phyloP scores from a whole-genome alignment of 2,329 filamentous ascomycete species.

The Fusarium proliferatum region DNA sequence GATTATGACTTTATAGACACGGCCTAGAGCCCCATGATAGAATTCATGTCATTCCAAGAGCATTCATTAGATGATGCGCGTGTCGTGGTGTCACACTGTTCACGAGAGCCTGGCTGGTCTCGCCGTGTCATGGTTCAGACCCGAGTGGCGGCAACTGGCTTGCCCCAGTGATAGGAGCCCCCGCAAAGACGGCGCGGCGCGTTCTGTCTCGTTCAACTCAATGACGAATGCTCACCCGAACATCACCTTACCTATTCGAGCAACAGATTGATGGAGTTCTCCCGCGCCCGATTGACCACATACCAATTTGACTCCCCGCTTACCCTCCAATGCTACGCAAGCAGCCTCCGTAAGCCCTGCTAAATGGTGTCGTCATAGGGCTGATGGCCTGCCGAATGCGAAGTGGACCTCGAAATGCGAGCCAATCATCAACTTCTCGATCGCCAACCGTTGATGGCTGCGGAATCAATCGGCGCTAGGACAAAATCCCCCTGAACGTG shows the following conservation, averaged over 20 bases:
- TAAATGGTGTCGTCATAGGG: conserved; percentile 18
- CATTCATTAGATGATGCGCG: no score
- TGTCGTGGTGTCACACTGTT: accelerated
- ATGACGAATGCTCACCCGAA: no score
- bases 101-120: background rate
- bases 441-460: background rate
- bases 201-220: no score
- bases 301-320: background rate
- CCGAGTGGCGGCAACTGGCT: background rate
- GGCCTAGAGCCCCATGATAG: background rate
- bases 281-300: background rate
- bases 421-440: background rate
- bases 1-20: background rate
- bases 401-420: background rate
- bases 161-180: background rate
- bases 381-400: conserved; percentile 8
- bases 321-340: background rate
- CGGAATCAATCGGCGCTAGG: background rate
- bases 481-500: background rate
- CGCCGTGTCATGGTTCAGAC: background rate
- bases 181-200: accelerated
- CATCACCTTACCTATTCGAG: background rate
- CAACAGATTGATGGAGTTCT: accelerated
- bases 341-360: background rate
- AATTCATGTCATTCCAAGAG: background rate